phyloP scores from a whole-genome alignment of 192 early-diverging fungal genomes.

The Rhizophagus prolifer region DNA sequence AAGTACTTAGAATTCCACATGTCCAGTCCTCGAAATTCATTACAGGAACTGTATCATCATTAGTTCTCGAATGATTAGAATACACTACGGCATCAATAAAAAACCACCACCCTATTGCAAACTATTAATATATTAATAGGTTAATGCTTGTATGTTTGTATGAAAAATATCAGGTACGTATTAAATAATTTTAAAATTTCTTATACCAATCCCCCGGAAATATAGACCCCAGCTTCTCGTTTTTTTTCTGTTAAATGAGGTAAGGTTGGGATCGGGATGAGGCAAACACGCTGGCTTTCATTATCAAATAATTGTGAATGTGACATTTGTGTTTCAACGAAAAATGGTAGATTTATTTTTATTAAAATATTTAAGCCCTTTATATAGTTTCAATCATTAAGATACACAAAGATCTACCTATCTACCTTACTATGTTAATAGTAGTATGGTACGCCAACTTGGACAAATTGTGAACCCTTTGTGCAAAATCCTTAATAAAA shows the following conservation, averaged over 20 bases:
- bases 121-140: conserved; percentile 32
- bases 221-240: conserved; percentile 41
- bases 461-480: too few relatives aligned
- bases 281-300: conserved; percentile 35
- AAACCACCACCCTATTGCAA: conserved; percentile 63
- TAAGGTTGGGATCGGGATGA: conserved; percentile 40
- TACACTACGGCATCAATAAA: conserved; percentile 58
- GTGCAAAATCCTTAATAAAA: too few relatives aligned
- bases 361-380: too few relatives aligned
- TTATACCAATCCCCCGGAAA: conserved; percentile 41
- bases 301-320: background rate
- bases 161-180: background rate
- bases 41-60: conserved; percentile 35
- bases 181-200: too few relatives aligned
- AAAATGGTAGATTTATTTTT: background rate
- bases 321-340: conserved; percentile 5
- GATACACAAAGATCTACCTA: too few relatives aligned
- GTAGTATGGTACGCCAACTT: too few relatives aligned
- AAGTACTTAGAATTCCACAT: conserved; percentile 52
- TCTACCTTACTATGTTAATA: too few relatives aligned
- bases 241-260: conserved; percentile 37
- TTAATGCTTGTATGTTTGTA: background rate
- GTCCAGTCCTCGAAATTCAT: conserved; percentile 57
- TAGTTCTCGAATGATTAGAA: conserved; percentile 32
- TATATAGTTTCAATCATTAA: too few relatives aligned